A percentile compares a stretch with the other conserved stretches of the same genome.
These are phyloP conservation scores for Xylaria acuta DNA, from an alignment of 495 filamentous ascomycete species.

Conservation along the genomic window DNA sequence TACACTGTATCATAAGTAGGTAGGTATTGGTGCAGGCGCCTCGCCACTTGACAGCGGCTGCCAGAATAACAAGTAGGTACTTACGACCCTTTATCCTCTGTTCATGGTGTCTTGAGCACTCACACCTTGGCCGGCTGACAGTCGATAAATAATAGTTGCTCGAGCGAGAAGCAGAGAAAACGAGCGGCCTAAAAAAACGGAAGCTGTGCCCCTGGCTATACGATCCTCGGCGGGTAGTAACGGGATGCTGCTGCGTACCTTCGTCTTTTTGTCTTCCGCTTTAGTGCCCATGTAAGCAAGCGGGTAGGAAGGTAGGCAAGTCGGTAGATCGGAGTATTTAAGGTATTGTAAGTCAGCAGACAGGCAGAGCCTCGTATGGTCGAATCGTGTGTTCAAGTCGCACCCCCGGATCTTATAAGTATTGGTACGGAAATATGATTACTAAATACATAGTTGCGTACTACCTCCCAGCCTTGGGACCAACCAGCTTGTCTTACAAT, in stretches of 20 bases:
- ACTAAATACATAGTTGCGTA: background rate
- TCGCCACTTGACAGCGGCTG: slow-evolving; percentile 7
- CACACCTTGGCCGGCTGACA: background rate
- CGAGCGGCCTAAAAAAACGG: background rate
- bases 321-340: background rate
- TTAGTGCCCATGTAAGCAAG: slow-evolving; percentile 7
- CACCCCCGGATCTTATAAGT: background rate
- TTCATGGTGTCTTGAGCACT: background rate
- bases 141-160: background rate
- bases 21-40: background rate
- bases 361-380: slow-evolving; percentile 18
- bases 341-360: background rate
- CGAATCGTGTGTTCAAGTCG: slow-evolving; percentile 18
- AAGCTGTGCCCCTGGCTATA: background rate
- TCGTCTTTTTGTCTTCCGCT: background rate
- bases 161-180: background rate
- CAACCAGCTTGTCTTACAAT: background rate
- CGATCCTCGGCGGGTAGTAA: background rate
- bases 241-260: background rate
- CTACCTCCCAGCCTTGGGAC: background rate
- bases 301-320: background rate
- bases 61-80: background rate
- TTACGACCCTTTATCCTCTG: background rate
- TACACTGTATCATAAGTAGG: background rate
- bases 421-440: background rate